Conservation (phyloP, 129 eudicot genomes). For the Artemisia annua region DNA sequence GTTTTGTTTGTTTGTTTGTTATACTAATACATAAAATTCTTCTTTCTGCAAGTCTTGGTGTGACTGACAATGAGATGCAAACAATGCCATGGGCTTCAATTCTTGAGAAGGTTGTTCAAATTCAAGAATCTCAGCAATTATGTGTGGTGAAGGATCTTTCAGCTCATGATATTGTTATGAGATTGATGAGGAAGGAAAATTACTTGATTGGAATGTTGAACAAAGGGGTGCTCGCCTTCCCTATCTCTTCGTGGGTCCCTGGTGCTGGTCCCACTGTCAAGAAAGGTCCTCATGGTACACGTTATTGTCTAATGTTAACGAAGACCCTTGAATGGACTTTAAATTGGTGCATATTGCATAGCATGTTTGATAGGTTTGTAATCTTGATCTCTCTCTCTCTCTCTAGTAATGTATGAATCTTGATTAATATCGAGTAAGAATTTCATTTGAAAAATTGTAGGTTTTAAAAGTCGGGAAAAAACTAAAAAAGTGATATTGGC, state of each 20-base stretch:
- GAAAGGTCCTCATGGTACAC: conserved; percentile 48
- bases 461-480: too few species aligned
- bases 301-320: conserved; percentile 55
- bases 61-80: conserved; percentile 76
- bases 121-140: conserved; percentile 54
- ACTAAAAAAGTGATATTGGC: background rate
- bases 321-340: conserved; percentile 94
- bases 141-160: conserved; percentile 85
- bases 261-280: conserved; percentile 70
- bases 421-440: conserved; percentile 5
- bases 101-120: conserved; percentile 70
- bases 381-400: background rate
- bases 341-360: conserved; percentile 87
- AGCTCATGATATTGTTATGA: conserved; percentile 81
- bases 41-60: conserved; percentile 62
- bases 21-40: background rate
- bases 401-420: background rate
- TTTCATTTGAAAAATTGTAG: background rate
- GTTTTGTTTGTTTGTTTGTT: background rate
- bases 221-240: conserved; percentile 86
- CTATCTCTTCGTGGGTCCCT: conserved; percentile 75
- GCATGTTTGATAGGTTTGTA: conserved; percentile 81
- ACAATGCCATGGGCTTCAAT: conserved; percentile 81
- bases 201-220: conserved; percentile 91
- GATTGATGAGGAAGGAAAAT: conserved; percentile 87